A percentile compares a stretch with the other conserved stretches of the same genome.
Conservation (phyloP, 805 yeast species). For the Vanderwaltozyma yarrowii region DNA sequence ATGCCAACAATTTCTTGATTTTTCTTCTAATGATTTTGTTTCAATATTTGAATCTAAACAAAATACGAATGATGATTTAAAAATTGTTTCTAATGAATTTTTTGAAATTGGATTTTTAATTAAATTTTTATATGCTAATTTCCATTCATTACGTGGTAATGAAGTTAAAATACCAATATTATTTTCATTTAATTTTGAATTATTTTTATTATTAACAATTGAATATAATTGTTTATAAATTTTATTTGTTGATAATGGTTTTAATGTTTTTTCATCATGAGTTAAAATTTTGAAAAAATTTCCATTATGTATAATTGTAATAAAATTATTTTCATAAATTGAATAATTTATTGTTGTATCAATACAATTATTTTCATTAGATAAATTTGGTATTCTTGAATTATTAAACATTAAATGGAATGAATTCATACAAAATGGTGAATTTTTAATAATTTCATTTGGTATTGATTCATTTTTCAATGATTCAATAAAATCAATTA, state of each 20-base stretch:
- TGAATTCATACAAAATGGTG: conserved; percentile 92
- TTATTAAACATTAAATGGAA: conserved; percentile 87
- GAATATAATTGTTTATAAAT: conserved; percentile 49
- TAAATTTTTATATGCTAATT: conserved; percentile 47
- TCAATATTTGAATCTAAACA: conserved; percentile 56
- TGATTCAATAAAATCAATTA: conserved; percentile 53
- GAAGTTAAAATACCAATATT: conserved; percentile 76
- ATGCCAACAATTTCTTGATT: conserved; percentile 83
- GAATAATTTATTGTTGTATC: conserved; percentile 54
- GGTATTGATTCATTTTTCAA: conserved; percentile 66
- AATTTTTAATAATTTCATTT: conserved; percentile 65
- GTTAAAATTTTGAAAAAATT: conserved; percentile 70
- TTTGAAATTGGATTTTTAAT: conserved; percentile 49
- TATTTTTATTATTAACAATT: conserved; percentile 33
- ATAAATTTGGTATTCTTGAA: conserved; percentile 61
- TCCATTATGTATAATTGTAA: conserved; percentile 64
- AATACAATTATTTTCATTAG: conserved; percentile 21
- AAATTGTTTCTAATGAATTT: conserved; percentile 54
- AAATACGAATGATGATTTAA: conserved; percentile 68
- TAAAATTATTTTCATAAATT: conserved; percentile 45
- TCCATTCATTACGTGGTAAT: conserved; percentile 79
- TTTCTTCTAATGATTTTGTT: conserved; percentile 74
- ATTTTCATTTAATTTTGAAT: conserved; percentile 14
- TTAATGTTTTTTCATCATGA: conserved; percentile 30
- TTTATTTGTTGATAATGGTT: conserved; percentile 36